These are phyloP conservation scores for Geranium incanum DNA, from an alignment of 441 rosid genomes.

Conservation along the genomic window DNA sequence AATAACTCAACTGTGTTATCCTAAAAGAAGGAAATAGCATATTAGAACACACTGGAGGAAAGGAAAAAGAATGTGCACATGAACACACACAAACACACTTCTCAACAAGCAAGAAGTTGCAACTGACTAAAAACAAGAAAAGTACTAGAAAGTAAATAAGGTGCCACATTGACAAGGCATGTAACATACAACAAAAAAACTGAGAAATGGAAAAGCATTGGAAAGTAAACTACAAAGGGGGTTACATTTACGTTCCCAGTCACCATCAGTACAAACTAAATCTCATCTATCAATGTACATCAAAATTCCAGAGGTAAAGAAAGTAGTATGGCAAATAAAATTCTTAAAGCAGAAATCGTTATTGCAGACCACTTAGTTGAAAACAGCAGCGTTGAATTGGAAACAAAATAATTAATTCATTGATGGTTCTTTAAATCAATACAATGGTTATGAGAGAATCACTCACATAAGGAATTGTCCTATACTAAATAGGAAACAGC, in stretches of 20 bases:
- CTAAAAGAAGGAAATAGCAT: constrained; percentile 22
- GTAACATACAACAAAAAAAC: background rate
- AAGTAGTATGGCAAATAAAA: background rate
- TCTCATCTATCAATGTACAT: background rate
- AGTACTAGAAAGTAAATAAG: constrained; percentile 11
- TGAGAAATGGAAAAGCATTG: background rate
- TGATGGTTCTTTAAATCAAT: too few relatives aligned
- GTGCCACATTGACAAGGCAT: constrained; percentile 7
- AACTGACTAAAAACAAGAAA: constrained; percentile 1
- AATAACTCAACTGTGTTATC: constrained; percentile 62
- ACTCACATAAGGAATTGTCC: too few relatives aligned
- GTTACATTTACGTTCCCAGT: background rate
- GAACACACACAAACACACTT: background rate
- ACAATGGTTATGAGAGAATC: too few relatives aligned
- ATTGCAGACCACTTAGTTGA: background rate
- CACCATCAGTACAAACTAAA: too few relatives aligned
- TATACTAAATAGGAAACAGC: too few relatives aligned
- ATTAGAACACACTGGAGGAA: constrained; percentile 17
- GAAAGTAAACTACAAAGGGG: background rate
- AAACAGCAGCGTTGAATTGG: background rate
- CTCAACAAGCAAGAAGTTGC: background rate
- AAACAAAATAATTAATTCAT: too few relatives aligned
- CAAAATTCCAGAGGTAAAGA: background rate
- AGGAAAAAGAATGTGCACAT: constrained; percentile 8
- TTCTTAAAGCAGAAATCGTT: background rate